Conservation (phyloP, 148 eudicot genomes). For the Heliamphora exappendiculata region DNA sequence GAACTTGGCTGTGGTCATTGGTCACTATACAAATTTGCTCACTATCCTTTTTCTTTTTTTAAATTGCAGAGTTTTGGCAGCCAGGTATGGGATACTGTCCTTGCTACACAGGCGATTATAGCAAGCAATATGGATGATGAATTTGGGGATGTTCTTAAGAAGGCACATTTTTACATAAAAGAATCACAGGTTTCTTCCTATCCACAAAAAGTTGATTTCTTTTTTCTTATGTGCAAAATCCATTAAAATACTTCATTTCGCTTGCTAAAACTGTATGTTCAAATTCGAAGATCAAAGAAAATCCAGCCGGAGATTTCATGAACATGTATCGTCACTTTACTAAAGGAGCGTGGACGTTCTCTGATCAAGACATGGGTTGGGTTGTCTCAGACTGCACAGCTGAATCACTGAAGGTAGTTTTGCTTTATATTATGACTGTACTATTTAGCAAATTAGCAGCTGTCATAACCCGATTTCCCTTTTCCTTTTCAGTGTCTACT, state of each 20-base stretch:
- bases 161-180: conserved; percentile 36
- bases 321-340: conserved; percentile 33
- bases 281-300: conserved; percentile 26
- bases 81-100: conserved; percentile 37
- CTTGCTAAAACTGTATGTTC: not conserved
- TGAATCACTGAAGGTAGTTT: conserved; percentile 29
- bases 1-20: not conserved
- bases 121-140: conserved; percentile 41
- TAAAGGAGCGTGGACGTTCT: conserved; percentile 48
- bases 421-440: not conserved
- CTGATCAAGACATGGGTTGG: conserved; percentile 45
- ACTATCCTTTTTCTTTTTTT: not conserved
- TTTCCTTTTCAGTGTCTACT: conserved; percentile 31
- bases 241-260: not conserved
- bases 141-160: conserved; percentile 37
- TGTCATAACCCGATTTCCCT: not conserved
- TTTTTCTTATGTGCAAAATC: not conserved
- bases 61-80: conserved; percentile 38
- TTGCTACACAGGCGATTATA: conserved; percentile 42
- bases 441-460: not conserved
- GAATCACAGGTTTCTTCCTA: conserved; percentile 32
- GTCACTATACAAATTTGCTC: not conserved
- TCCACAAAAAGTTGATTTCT: too few relatives aligned
- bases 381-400: conserved; percentile 37
- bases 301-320: conserved; percentile 27